A percentile compares a stretch with the other conserved stretches of the same genome.
Conservation (phyloP, 257 asterid genomes). For the Salvia splendens region DNA sequence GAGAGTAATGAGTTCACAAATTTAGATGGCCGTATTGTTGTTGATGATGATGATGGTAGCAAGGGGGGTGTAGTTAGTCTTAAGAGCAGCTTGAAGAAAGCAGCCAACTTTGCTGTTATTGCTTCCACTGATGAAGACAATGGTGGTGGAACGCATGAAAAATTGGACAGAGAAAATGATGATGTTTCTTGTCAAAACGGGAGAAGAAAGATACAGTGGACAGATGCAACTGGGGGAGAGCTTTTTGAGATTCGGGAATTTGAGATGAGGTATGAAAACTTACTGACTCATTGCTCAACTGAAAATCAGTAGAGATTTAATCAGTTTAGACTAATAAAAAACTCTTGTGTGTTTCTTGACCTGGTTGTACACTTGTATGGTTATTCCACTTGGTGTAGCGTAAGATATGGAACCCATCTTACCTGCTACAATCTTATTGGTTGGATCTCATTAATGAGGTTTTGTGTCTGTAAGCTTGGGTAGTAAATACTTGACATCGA, state of each 20-base stretch:
- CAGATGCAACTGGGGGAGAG: slow-evolving; percentile 77
- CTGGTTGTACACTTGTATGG: slow-evolving; percentile 3
- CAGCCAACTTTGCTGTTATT: slow-evolving; percentile 35
- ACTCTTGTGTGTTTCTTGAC: slow-evolving; percentile 5
- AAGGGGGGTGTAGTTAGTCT: slow-evolving; percentile 41
- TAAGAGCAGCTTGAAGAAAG: slow-evolving; percentile 81
- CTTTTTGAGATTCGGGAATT: slow-evolving; percentile 85
- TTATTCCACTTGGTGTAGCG: background rate
- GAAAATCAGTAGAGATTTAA: background rate
- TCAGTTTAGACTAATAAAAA: slow-evolving; percentile 17
- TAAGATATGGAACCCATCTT: slow-evolving; percentile 14
- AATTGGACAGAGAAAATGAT: slow-evolving; percentile 36
- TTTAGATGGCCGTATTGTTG: slow-evolving; percentile 38
- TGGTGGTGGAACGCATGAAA: slow-evolving; percentile 32
- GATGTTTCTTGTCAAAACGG: slow-evolving; percentile 45
- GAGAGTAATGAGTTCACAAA: slow-evolving; percentile 41
- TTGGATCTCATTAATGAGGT: slow-evolving; percentile 5
- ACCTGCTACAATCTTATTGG: slow-evolving; percentile 15
- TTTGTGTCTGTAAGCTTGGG: slow-evolving; percentile 7
- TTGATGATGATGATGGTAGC: slow-evolving; percentile 36
- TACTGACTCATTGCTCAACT: slow-evolving; percentile 11
- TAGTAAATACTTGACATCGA: slow-evolving; percentile 13
- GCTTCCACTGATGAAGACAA: slow-evolving; percentile 25
- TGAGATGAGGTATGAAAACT: slow-evolving; percentile 70
- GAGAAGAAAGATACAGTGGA: slow-evolving; percentile 87